phyloP scores from a whole-genome alignment of 2,329 filamentous ascomycete genomes.

The Sporothrix brunneoviolacea region DNA sequence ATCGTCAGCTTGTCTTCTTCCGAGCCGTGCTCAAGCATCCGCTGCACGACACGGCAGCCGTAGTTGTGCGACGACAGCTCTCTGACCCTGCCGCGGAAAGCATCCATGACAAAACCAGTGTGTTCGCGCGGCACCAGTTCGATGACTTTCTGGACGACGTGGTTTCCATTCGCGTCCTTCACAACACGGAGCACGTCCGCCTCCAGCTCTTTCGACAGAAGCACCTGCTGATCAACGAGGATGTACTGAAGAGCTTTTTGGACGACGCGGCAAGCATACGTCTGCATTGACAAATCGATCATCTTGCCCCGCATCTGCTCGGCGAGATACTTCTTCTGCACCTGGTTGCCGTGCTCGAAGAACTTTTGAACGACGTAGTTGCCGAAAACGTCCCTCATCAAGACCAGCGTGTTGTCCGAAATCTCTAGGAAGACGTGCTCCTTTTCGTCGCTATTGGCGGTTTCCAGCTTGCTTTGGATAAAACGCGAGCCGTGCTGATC shows the following conservation, averaged over 20 bases:
- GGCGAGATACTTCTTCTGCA: constrained; percentile 82
- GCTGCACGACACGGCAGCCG: constrained; percentile 87
- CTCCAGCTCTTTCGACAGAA: constrained; percentile 61
- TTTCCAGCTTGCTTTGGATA: constrained; percentile 87
- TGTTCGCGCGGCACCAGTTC: constrained; percentile 70
- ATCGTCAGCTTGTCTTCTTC: constrained; percentile 64
- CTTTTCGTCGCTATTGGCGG: constrained; percentile 93
- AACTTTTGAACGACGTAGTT: constrained; percentile 99
- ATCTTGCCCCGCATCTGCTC: constrained; percentile 84
- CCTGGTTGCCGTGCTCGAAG: constrained; percentile 90
- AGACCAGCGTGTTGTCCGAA: constrained; percentile 70
- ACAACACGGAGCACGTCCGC: constrained; percentile 69
- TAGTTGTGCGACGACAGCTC: constrained; percentile 72
- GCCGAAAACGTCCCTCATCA: constrained; percentile 95
- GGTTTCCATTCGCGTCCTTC: constrained; percentile 86
- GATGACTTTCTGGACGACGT: constrained; percentile 92
- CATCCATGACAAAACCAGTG: constrained; percentile 78
- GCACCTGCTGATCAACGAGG: constrained; percentile 73
- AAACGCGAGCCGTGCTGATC: constrained; percentile 95
- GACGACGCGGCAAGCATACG: constrained; percentile 92
- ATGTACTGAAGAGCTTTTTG: constrained; percentile 94
- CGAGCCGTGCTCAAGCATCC: constrained; percentile 78
- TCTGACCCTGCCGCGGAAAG: constrained; percentile 69
- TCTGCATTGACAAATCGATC: constrained; percentile 70
- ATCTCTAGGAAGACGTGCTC: constrained; percentile 86